A percentile compares a stretch with the other conserved stretches of the same genome.
Conservation (phyloP, 345 rosid species). For the Brassica carinata region DNA sequence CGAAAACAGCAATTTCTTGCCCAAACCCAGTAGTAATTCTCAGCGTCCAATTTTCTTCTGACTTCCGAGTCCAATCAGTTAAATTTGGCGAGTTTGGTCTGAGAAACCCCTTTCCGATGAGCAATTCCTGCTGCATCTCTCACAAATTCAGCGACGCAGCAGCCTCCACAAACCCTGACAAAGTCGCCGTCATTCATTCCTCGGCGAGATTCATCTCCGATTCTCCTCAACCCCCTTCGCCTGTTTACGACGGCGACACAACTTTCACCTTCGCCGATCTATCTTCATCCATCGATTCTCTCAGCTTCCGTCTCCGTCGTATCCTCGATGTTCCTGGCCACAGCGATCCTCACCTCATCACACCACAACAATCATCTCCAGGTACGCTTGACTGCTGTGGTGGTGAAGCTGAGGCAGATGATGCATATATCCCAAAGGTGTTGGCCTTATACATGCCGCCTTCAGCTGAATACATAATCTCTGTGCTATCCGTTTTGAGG, state of each 20-base stretch:
- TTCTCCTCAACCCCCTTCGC: conserved; percentile 26
- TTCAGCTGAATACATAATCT: conserved; percentile 75
- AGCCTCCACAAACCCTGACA: conserved; percentile 50
- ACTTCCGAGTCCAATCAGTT: no score
- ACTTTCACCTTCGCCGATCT: conserved; percentile 62
- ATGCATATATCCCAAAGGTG: conserved; percentile 54
- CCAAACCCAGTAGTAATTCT: no score
- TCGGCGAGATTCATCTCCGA: conserved; percentile 29
- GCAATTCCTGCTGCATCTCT: conserved; percentile 72
- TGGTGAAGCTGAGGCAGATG: background rate
- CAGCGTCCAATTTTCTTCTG: no score
- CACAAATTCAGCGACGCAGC: conserved; percentile 59
- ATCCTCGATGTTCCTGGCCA: conserved; percentile 43
- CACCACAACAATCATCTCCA: conserved; percentile 31
- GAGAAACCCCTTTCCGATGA: conserved; percentile 1
- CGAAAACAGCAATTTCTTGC: no score
- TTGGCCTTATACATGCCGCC: conserved; percentile 74
- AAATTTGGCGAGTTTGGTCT: no score
- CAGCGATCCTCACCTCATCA: conserved; percentile 48
- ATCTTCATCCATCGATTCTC: conserved; percentile 54
- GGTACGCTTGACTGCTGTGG: conserved; percentile 40
- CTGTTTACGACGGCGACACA: conserved; percentile 61
- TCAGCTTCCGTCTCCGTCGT: conserved; percentile 55
- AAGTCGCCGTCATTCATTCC: conserved; percentile 65
- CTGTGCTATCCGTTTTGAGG: conserved; percentile 78